Evolutionary conservation across 352 stramenopile genomes (phyloP), one percentile per base, ranked within the genome.

Genomic region (Elongisporangium undulatum): DNA sequence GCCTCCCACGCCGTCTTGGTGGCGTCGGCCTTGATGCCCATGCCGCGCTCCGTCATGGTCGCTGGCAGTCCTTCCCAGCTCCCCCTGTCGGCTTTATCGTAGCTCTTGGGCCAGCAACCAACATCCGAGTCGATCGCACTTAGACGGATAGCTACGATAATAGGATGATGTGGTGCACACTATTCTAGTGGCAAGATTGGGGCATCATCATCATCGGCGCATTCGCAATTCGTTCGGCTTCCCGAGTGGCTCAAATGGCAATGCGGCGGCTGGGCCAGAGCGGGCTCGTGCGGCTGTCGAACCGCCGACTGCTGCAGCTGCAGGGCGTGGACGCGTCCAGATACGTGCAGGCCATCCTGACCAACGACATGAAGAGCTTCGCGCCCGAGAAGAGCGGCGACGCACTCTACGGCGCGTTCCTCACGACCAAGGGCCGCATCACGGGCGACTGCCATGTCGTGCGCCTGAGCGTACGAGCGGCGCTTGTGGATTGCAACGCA

Each of bases 1-100:
- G 97, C 89, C 75, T 97, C 82, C 88, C 86, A 95, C 59, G 69
- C 72, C 39, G 89, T 82, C 85, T 95, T 94, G 71, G 76, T 89
- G 62, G 72, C 68, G 71, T 96, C 85, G 52, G 85, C 75, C 81
- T 97, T 95, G 73, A 95, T 94, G 20, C 66, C 85, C 58, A 96
- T 86, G 19, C 87, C 87, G n/a, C 85, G 85, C 69, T 96, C 87
- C 55, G 74, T 77, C 85, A 94, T 94, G 20, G 16, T 73, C 39
- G 23, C 45, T 16, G 23, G 23, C 23, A 26, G 23, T 51, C 50
- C 45, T 38, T 53, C 50, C 24, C 41, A 50, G 2, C 34, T 45
- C 34, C 34, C 34, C 34, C 34, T 4, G 13, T 10, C 10, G 7
- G 26, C 6, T 7, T 38, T 38, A 38, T 38, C 26, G 26, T 34